These are phyloP conservation scores for Solanum hybrid DNA, from an alignment of 305 asterid genomes.

Conservation along the genomic window DNA sequence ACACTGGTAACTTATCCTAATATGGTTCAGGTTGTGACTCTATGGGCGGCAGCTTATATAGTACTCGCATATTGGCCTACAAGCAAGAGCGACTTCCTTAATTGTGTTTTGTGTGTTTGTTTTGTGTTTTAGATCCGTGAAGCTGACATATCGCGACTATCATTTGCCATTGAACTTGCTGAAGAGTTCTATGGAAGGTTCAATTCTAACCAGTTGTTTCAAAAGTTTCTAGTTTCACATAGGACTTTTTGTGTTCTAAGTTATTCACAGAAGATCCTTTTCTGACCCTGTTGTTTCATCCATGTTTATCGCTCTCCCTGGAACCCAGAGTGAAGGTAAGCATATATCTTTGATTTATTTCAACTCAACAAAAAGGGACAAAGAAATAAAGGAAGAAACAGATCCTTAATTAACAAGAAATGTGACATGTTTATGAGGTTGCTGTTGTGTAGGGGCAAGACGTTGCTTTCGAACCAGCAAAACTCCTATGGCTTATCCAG, in stretches of 20 bases:
- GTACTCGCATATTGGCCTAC: neutral
- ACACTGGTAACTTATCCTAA: neutral
- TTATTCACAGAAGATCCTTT: slow-evolving; percentile 13
- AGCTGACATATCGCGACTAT: slow-evolving; percentile 91
- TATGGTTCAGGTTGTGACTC: neutral
- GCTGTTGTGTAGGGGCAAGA: slow-evolving; percentile 70
- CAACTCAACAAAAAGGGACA: neutral
- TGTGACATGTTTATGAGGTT: neutral
- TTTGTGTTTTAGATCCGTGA: slow-evolving; percentile 67
- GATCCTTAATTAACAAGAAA: neutral
- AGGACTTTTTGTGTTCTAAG: slow-evolving; percentile 4
- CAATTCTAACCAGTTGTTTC: slow-evolving; percentile 2
- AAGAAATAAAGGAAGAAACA: neutral
- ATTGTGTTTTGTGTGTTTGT: neutral
- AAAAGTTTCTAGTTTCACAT: neutral
- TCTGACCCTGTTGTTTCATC: slow-evolving; percentile 19
- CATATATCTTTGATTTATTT: neutral
- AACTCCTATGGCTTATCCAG: slow-evolving; percentile 94
- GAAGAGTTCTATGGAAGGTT: slow-evolving; percentile 98
- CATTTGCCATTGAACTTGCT: slow-evolving; percentile 97
- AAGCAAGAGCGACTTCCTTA: neutral
- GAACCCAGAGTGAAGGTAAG: slow-evolving; percentile 84
- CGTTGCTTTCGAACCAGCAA: slow-evolving; percentile 96
- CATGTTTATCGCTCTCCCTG: slow-evolving; percentile 1
- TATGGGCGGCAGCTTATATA: neutral